Base-by-base conservation (phyloP, 1,284 basidiomycete species). In the Cryptococcus neoformans region DNA sequence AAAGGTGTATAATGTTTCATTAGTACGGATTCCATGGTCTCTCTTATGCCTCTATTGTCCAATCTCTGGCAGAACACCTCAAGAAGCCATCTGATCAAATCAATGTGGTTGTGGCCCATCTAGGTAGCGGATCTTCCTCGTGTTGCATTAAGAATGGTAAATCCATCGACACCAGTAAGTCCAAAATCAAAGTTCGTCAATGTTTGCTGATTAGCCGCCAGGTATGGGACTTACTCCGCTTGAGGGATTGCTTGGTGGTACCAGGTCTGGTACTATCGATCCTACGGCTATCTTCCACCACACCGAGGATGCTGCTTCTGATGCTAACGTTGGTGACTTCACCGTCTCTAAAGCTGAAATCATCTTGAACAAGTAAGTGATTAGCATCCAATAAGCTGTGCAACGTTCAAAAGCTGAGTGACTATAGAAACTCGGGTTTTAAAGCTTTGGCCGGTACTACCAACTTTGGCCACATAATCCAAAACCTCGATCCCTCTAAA, bases 251-350 rank as follows among this genome's bases (percentile, higher is more conserved):
- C 89, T 90, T 2, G 91, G 92, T n/a, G 89, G 89, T 2, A 92
- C 90, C 1, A 85, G 92, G 51, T 83, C 85, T 7, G 91, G 92
- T 9, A 82, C 83, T 1, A 81, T 92, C 67, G 91, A 95, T 74
- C 88, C 90, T 1, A 87, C 86, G 37, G 82, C 92, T 48, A 87
- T 93, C 66, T 92, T 93, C 77, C 90, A 93, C 74, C 88, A 89
- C 72, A 87, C 87, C 36, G 83, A 83, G 62, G 82, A 85, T 57
- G 72, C 85, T 80, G 46, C 82, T 76, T 53, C 78, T 72, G 64
- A 75, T 40, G 74, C 74, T 7, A 79, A 85, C 52, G 78, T 89
- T 48, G 83, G 83, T 45, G 84, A 76, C 3, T 72, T 78, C 49
- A 60, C 74, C 21, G 78, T 92, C 47, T 87, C 87, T 5, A 81